Percentiles rank a stretch among this genome's conserved stretches.
These are phyloP conservation scores for Trichomonascaceae sp. DNA, from an alignment of 1,139 yeast genomes.

Conservation along the genomic window DNA sequence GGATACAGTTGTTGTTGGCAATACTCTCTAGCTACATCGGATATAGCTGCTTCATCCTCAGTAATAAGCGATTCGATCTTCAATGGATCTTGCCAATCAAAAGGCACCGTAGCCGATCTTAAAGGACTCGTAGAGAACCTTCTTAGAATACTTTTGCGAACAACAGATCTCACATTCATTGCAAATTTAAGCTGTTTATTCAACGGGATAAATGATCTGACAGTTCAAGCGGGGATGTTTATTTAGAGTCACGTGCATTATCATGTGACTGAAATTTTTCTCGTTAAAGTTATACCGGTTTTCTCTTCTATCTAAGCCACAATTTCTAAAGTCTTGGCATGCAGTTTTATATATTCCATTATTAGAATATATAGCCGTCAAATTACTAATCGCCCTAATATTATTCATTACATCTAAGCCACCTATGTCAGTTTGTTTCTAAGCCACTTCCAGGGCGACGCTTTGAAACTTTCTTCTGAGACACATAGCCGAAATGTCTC, in stretches of 20 bases:
- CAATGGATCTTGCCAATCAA: conserved; percentile 38
- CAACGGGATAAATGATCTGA: neutral
- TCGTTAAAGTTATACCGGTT: no score
- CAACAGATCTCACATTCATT: neutral
- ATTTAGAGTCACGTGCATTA: neutral
- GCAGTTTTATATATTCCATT: no score
- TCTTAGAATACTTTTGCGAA: neutral
- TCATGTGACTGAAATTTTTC: neutral
- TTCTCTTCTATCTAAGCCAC: no score
- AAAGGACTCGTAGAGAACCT: conserved; percentile 2
- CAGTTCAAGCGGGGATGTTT: neutral
- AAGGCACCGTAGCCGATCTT: conserved; percentile 12
- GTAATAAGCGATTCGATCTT: conserved; percentile 33
- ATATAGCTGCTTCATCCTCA: conserved; percentile 38
- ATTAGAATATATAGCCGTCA: no score
- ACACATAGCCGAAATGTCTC: neutral
- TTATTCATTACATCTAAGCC: no score
- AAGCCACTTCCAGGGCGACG: no score
- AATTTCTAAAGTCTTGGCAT: neutral
- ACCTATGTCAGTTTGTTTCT: no score
- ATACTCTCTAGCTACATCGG: conserved; percentile 37
- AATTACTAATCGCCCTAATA: no score
- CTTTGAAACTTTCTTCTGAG: neutral
- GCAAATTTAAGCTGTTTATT: neutral
- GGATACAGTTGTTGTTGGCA: conserved; percentile 38